Evolutionary conservation across 331 rosid genomes (phyloP).

Genomic region (Saraca asoca): DNA sequence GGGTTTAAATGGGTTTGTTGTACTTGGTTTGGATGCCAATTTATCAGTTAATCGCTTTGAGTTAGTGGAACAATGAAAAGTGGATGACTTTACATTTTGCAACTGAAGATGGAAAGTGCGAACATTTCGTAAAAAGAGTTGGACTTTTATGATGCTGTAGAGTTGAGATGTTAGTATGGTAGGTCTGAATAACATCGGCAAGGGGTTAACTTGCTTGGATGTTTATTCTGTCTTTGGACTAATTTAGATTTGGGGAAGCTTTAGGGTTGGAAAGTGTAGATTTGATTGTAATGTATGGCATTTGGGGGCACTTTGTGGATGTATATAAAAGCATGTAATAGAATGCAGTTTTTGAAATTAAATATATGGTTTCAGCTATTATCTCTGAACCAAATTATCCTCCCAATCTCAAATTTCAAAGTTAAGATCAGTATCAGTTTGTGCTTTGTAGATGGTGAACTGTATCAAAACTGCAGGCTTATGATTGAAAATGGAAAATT

Average conservation of each 20-base stretch:
- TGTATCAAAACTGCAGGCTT: not conserved
- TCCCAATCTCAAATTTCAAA: no score
- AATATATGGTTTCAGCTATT: not conserved
- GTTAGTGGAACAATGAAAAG: not conserved
- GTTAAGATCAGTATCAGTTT: not conserved
- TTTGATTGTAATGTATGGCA: not conserved
- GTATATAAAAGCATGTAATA: not conserved
- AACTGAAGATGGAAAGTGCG: not conserved
- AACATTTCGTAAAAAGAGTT: not conserved
- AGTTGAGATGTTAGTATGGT: not conserved
- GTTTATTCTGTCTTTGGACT: not conserved
- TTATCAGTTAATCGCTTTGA: conserved; percentile 8
- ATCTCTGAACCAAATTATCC: not conserved
- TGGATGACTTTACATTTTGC: conserved; percentile 7
- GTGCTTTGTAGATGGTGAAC: not conserved
- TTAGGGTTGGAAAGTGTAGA: not conserved
- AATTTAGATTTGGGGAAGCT: conserved; percentile 1
- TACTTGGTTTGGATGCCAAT: conserved; percentile 26
- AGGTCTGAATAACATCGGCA: no score
- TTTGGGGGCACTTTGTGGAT: not conserved
- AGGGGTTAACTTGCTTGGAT: no score
- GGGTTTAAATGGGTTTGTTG: conserved; percentile 13
- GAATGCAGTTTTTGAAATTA: not conserved
- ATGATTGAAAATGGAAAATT: not conserved
- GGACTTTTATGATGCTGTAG: not conserved